Evolutionary conservation across 768 basidiomycete genomes (phyloP).

Genomic region (Tremella yokohamensis): DNA sequence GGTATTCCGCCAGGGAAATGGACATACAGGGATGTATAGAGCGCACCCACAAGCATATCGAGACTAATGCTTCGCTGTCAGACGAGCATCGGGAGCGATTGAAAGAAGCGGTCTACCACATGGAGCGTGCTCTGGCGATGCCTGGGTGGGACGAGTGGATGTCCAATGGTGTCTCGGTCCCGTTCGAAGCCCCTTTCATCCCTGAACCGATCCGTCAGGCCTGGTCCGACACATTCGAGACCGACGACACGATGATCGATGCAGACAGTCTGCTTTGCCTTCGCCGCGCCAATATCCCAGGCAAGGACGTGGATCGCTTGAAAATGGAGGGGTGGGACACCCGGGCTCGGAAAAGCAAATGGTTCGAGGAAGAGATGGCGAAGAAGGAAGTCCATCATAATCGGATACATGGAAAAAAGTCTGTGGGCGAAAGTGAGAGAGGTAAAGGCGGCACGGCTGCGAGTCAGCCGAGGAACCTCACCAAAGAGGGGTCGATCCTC

Average conservation of each 20-base stretch:
- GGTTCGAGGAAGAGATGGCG: not conserved
- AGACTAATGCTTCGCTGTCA: constrained; percentile 7
- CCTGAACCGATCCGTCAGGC: constrained; percentile 16
- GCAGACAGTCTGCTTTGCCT: constrained; percentile 16
- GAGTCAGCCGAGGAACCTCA: not conserved
- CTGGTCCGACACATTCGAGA: constrained; percentile 31
- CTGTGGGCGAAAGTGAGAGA: not conserved
- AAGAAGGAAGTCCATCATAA: not conserved
- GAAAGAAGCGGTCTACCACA: constrained; percentile 20
- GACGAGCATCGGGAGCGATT: constrained; percentile 12
- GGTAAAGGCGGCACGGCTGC: constrained; percentile 7
- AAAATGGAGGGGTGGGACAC: constrained; percentile 14
- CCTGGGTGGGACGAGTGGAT: constrained; percentile 41
- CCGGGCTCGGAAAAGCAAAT: constrained; percentile 8
- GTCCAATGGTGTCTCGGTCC: constrained; percentile 25
- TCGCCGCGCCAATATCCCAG: constrained; percentile 19
- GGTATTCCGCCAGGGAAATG: constrained; percentile 34
- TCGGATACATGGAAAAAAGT: not conserved
- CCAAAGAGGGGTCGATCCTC: not conserved
- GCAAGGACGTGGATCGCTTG: constrained; percentile 15
- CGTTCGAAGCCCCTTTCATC: constrained; percentile 18
- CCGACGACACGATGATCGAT: constrained; percentile 19
- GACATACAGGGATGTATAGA: constrained; percentile 17
- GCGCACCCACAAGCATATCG: constrained; percentile 17
- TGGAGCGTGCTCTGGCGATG: constrained; percentile 20